These are phyloP conservation scores for Dendrobium nobile DNA, from an alignment of 106 monocot genomes.

Conservation along the genomic window DNA sequence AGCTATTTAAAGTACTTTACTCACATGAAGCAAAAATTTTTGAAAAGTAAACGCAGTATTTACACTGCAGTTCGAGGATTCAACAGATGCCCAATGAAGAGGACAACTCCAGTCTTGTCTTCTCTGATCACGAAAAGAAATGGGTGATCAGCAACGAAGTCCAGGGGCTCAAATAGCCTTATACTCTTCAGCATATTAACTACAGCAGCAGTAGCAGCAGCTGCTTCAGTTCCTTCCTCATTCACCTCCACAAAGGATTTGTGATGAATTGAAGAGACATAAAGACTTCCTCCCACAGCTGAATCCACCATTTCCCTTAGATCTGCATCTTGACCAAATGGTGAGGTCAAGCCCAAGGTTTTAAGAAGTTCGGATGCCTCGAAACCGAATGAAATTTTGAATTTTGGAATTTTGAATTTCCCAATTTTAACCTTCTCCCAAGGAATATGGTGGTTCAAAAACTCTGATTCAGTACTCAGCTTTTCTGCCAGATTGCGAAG, in stretches of 20 bases:
- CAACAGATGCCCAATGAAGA: slow-evolving; percentile 46
- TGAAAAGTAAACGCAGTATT: not conserved
- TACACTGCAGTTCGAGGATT: slow-evolving; percentile 24
- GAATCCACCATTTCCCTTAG: slow-evolving; percentile 44
- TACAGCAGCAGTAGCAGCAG: slow-evolving; percentile 56
- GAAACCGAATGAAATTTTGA: slow-evolving; percentile 70
- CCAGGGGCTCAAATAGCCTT: not conserved
- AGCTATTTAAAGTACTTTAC: too few species aligned
- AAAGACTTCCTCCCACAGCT: slow-evolving; percentile 15
- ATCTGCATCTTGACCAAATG: slow-evolving; percentile 32
- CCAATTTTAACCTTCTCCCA: slow-evolving; percentile 24
- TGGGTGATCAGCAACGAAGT: slow-evolving; percentile 47
- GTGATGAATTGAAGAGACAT: slow-evolving; percentile 49
- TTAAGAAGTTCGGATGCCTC: slow-evolving; percentile 50
- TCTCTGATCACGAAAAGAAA: slow-evolving; percentile 44
- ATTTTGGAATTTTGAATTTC: slow-evolving; percentile 61
- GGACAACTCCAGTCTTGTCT: slow-evolving; percentile 37
- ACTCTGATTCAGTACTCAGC: slow-evolving; percentile 36
- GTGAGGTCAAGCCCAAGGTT: slow-evolving; percentile 37
- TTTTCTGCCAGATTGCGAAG: slow-evolving; percentile 45
- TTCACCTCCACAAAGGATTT: slow-evolving; percentile 71
- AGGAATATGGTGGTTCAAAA: slow-evolving; percentile 35
- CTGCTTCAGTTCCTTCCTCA: slow-evolving; percentile 85
- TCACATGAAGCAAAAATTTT: not conserved
- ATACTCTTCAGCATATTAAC: slow-evolving; percentile 15